phyloP scores from a whole-genome alignment of 2,329 filamentous ascomycete species.

The Albifimbria verrucaria region DNA sequence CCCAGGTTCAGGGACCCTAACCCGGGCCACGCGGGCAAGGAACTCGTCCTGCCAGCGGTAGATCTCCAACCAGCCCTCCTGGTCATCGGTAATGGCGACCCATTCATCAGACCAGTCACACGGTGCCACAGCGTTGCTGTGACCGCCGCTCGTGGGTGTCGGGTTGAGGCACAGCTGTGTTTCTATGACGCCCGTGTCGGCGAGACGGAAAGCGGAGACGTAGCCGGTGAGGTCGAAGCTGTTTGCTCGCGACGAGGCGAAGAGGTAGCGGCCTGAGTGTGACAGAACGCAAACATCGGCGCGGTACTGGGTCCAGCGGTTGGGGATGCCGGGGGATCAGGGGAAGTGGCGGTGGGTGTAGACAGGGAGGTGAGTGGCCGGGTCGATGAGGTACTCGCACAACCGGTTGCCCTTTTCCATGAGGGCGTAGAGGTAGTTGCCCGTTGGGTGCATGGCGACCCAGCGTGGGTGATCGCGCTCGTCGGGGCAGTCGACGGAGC shows the following conservation, averaged over 20 bases:
- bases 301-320: slow-evolving; percentile 65
- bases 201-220: slow-evolving; percentile 74
- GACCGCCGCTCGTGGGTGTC: slow-evolving; percentile 81
- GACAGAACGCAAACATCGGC: slow-evolving; percentile 79
- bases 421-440: slow-evolving; percentile 76
- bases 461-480: slow-evolving; percentile 78
- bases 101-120: slow-evolving; percentile 85
- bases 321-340: slow-evolving; percentile 71
- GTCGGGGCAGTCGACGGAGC: slow-evolving; percentile 68
- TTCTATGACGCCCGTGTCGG: slow-evolving; percentile 67
- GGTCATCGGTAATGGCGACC: slow-evolving; percentile 86
- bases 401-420: slow-evolving; percentile 89
- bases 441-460: slow-evolving; percentile 79
- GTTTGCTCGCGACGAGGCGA: slow-evolving; percentile 81
- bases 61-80: slow-evolving; percentile 83
- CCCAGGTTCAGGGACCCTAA: slow-evolving; percentile 79
- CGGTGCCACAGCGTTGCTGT: slow-evolving; percentile 83
- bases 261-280: slow-evolving; percentile 69
- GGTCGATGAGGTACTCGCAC: slow-evolving; percentile 78
- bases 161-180: slow-evolving; percentile 77
- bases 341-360: slow-evolving; percentile 73
- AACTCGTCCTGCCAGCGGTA: slow-evolving; percentile 85
- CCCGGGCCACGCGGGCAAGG: slow-evolving; percentile 70
- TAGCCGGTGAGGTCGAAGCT: slow-evolving; percentile 74
- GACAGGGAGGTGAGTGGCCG: slow-evolving; percentile 67